Evolutionary conservation across 2,329 filamentous ascomycete genomes (phyloP).

Genomic region (Xylariaceae sp.): DNA sequence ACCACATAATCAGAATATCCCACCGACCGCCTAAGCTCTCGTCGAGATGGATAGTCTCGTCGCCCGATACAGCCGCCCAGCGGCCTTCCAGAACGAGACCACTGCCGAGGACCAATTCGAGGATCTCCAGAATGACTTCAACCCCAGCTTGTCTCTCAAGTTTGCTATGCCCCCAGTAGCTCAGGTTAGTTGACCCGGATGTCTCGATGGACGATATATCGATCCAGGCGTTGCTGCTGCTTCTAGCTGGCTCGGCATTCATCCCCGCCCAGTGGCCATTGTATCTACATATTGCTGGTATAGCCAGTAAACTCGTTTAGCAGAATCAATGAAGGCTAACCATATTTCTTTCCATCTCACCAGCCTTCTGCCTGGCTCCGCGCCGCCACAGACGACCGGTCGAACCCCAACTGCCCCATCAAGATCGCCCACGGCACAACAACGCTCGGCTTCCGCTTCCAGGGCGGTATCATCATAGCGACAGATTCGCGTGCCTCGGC

Average conservation of each 20-base stretch:
- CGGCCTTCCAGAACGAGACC: slow-evolving; percentile 65
- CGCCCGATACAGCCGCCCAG: slow-evolving; percentile 79
- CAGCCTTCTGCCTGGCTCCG: slow-evolving; percentile 92
- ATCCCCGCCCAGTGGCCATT: not conserved
- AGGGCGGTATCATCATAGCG: slow-evolving; percentile 96
- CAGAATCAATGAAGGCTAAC: not conserved
- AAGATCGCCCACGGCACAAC: slow-evolving; percentile 99
- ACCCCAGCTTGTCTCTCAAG: slow-evolving; percentile 77
- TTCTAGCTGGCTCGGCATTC: not conserved
- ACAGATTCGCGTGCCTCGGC: slow-evolving; percentile 96
- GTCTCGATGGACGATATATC: not conserved
- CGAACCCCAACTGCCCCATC: slow-evolving; percentile 95
- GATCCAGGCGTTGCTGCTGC: not conserved
- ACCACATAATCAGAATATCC: not conserved
- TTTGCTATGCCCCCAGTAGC: slow-evolving; percentile 93
- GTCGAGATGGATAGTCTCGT: slow-evolving; percentile 83
- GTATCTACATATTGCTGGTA: not conserved
- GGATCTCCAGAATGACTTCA: slow-evolving; percentile 63
- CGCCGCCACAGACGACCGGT: slow-evolving; percentile 92
- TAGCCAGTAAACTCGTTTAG: too few species aligned
- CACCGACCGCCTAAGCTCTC: not conserved
- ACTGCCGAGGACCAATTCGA: slow-evolving; percentile 68
- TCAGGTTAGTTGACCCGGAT: slow-evolving; percentile 55
- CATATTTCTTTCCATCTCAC: slow-evolving; percentile 8
- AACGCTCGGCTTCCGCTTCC: slow-evolving; percentile 94